Evolutionary conservation across 345 rosid genomes (phyloP).

Genomic region (Iberis pinnata): DNA sequence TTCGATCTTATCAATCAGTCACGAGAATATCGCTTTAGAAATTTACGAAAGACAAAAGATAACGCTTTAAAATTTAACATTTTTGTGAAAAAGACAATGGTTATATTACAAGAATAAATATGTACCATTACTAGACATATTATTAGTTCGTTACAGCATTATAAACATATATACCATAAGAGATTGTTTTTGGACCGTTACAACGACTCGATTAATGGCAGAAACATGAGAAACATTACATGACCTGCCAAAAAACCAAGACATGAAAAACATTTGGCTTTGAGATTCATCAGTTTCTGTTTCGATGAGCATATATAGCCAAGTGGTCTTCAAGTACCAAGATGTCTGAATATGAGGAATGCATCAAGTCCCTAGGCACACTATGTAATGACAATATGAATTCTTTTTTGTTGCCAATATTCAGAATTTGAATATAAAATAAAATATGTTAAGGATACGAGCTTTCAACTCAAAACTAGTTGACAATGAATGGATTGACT

Average conservation of each 20-base stretch:
- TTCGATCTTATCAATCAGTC: not conserved
- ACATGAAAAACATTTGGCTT: not conserved
- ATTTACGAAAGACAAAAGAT: not conserved
- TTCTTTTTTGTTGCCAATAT: no score
- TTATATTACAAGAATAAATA: not conserved
- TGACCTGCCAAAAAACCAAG: slow-evolving; percentile 19
- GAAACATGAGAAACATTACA: slow-evolving; percentile 10
- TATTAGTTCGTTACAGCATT: not conserved
- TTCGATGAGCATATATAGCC: not conserved
- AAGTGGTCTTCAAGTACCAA: slow-evolving; percentile 21
- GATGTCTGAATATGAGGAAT: slow-evolving; percentile 22
- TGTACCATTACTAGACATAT: not conserved
- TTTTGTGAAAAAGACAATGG: not conserved
- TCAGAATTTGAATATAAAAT: no score
- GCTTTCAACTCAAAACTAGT: no score
- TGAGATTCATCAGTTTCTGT: not conserved
- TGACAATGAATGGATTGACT: no score
- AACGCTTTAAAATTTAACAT: not conserved
- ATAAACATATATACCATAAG: not conserved
- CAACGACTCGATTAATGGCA: not conserved
- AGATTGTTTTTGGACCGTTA: not conserved
- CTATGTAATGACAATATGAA: not conserved
- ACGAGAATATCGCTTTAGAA: not conserved
- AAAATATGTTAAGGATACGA: no score
- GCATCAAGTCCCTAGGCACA: slow-evolving; percentile 30